Evolutionary conservation across 208 protist genomes (phyloP), one percentile per base, ranked within the genome.

Genomic region (Leishmania turanica): DNA sequence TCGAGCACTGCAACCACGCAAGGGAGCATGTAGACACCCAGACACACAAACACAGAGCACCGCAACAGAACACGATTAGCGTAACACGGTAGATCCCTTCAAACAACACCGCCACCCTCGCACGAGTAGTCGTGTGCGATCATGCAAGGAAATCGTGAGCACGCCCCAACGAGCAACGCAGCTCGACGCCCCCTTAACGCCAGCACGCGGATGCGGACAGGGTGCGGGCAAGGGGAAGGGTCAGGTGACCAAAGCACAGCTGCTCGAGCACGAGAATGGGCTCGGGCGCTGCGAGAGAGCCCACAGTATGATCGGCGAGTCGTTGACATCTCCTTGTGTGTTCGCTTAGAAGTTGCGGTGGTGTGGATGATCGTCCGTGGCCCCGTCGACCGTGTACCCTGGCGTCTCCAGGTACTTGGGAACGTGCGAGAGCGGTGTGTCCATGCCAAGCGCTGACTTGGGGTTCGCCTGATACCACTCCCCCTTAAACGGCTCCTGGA

Each of bases 381-480:
- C 75, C 53, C 77, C 88, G 17, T 73, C 77, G 24, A 84, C 82
- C 27, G 85, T 34, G 78, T 97, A 90, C 1, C 91, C 90, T 0
- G 93, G 92, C 53, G 93, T 95, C 58, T 93, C 89, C 34, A 97
- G 83, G 79, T 91, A 97, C 86, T 95, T 97, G 21, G 93, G 93
- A 69, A 97, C 93, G 78, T 95, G 87, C 11, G 92, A 92, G 19
- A 97, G 86, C 4, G 93, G 93, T 21, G 93, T 96, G 82, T 97
- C 93, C 75, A 95, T 91, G 34, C 92, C 92, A 8, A 97, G 78
- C 27, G 87, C 88, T 6, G 86, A 86, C 87, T 96, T 97, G 42
- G 93, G 93, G 84, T 97, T 97, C 70, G 91, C 93, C 88, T 95
- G 90, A 70, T 93, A 94, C 93, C 93, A 97, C 85, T 95, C 85